These are phyloP conservation scores for Hibiscus mutabilis DNA, from an alignment of 345 rosid species.

Conservation along the genomic window DNA sequence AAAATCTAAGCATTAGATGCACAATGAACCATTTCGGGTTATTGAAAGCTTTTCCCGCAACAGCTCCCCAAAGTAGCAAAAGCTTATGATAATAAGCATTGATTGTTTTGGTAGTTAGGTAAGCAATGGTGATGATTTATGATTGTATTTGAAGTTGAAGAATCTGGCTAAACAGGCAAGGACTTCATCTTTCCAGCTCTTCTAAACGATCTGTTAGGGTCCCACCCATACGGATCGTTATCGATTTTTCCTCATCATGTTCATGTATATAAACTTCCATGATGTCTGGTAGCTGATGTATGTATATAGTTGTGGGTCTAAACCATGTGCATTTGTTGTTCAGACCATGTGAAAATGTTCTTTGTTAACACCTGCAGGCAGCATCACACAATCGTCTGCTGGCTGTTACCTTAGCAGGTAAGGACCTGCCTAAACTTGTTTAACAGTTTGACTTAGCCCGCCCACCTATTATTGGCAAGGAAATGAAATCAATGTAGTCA, in stretches of 20 bases:
- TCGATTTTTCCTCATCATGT: too few relatives aligned
- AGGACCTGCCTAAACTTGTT: conserved; percentile 12
- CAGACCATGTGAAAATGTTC: conserved; percentile 26
- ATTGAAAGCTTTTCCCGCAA: neutral
- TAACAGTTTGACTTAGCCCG: neutral
- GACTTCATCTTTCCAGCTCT: neutral
- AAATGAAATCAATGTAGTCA: too few relatives aligned
- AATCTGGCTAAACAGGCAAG: neutral
- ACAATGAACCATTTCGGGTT: neutral
- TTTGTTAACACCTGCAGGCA: neutral
- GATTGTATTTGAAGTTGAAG: neutral
- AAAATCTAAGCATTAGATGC: neutral
- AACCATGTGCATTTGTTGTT: conserved; percentile 28
- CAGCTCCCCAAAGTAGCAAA: neutral
- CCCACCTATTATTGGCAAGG: too few relatives aligned
- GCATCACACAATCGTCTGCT: conserved; percentile 1
- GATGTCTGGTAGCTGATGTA: neutral
- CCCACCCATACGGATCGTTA: neutral
- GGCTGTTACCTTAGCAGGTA: conserved; percentile 22
- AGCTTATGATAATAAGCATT: neutral
- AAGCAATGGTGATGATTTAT: neutral
- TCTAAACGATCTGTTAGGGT: neutral
- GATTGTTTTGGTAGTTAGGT: conserved; percentile 9
- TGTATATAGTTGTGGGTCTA: conserved; percentile 9
- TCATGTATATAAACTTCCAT: neutral